These are phyloP conservation scores for Penicillium paneum DNA, from an alignment of 2,329 filamentous ascomycete species.

Conservation along the genomic window DNA sequence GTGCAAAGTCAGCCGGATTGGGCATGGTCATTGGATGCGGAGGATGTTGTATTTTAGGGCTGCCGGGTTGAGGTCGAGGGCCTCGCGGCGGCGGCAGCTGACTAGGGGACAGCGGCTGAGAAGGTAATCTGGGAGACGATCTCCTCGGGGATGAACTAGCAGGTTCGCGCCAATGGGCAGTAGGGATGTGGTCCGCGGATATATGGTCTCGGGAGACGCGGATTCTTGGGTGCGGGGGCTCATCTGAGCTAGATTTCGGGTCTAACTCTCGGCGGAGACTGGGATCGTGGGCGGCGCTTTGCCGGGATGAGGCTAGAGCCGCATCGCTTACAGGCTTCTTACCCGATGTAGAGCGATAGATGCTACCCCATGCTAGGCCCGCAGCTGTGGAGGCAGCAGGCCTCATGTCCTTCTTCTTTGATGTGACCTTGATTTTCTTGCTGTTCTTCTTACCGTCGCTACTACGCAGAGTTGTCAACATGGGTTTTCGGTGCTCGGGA, in stretches of 20 bases:
- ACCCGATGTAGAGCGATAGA: conserved; percentile 26
- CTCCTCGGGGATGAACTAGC: conserved; percentile 12
- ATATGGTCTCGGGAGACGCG: conserved; percentile 6
- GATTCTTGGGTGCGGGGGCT: conserved; percentile 12
- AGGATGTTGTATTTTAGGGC: conserved; percentile 10
- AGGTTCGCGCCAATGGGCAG: conserved; percentile 25
- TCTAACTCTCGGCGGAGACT: conserved; percentile 27
- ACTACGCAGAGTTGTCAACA: conserved; percentile 55
- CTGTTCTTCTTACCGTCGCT: conserved; percentile 47
- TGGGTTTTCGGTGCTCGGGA: conserved; percentile 58
- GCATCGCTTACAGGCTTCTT: conserved; percentile 30
- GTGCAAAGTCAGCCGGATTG: conserved; percentile 23
- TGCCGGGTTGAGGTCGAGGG: conserved; percentile 16
- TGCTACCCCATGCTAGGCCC: conserved; percentile 58
- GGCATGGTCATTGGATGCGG: conserved; percentile 17
- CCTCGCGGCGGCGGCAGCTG: conserved; percentile 5
- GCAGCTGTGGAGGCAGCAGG: conserved; percentile 61
- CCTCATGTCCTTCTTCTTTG: conserved; percentile 44
- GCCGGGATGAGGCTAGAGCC: conserved; percentile 29
- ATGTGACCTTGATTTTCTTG: conserved; percentile 40
- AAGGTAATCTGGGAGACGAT: conserved; percentile 12
- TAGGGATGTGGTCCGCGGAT: conserved; percentile 17
- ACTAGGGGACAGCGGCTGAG: conserved; percentile 1
- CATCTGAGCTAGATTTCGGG: conserved; percentile 24
- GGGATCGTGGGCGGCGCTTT: conserved; percentile 27